Conservation (phyloP, 2,329 filamentous ascomycete species). For the Arthrobotrys musiformis region DNA sequence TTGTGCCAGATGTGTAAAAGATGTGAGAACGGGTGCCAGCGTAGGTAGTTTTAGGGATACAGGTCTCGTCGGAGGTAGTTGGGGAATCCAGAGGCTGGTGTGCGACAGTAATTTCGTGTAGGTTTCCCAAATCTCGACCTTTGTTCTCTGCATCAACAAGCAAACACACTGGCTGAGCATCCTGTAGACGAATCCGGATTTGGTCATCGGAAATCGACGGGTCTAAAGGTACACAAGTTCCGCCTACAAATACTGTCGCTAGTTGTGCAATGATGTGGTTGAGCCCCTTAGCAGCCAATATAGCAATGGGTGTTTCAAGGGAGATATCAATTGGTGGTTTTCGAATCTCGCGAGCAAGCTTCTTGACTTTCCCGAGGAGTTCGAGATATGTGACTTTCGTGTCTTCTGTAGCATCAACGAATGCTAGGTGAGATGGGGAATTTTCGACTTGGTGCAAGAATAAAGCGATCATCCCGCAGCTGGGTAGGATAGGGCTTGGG, state of each 20-base stretch:
- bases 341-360: not conserved
- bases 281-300: slow-evolving; percentile 5
- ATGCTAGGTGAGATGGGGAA: not conserved
- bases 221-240: slow-evolving; percentile 12
- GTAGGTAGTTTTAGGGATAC: not conserved
- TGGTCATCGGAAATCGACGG: slow-evolving; percentile 7
- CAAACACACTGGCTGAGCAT: slow-evolving; percentile 5
- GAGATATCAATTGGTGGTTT: not conserved
- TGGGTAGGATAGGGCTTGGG: not conserved
- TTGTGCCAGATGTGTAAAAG: slow-evolving; percentile 14
- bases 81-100: not conserved
- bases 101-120: not conserved
- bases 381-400: not conserved
- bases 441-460: not conserved
- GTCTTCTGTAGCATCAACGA: not conserved
- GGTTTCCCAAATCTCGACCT: not conserved
- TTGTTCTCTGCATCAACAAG: slow-evolving; percentile 7
- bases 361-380: not conserved
- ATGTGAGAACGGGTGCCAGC: slow-evolving; percentile 7
- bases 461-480: not conserved
- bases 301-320: slow-evolving; percentile 5
- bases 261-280: slow-evolving; percentile 20
- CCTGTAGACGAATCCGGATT: not conserved
- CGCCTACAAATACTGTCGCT: slow-evolving; percentile 1
- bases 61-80: not conserved